A percentile compares a stretch with the other conserved stretches of the same genome.
These are phyloP conservation scores for Musa acuminata DNA, from an alignment of 176 grass and related monocot genomes.

Conservation along the genomic window DNA sequence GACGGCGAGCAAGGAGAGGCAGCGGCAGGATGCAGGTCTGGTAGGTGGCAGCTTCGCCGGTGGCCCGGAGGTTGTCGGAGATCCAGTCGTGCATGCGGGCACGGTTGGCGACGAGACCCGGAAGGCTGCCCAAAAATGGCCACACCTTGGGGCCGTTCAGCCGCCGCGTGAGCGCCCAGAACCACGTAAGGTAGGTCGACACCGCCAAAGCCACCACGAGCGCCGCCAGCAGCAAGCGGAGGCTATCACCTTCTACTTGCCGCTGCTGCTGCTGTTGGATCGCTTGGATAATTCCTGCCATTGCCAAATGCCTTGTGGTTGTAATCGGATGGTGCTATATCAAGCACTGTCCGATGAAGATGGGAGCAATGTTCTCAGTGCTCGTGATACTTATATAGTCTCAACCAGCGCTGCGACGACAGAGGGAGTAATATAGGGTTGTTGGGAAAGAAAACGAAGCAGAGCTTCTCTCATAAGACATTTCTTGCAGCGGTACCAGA, in stretches of 20 bases:
- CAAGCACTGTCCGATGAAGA: no score
- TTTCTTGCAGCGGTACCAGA: no score
- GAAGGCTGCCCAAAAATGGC: slow-evolving; percentile 80
- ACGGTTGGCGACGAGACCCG: slow-evolving; percentile 52
- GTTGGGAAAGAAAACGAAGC: no score
- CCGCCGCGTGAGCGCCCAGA: slow-evolving; percentile 49
- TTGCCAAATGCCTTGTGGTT: not conserved
- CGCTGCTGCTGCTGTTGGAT: not conserved
- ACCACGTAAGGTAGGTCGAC: slow-evolving; percentile 71
- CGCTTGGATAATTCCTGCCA: not conserved
- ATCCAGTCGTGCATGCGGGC: slow-evolving; percentile 91
- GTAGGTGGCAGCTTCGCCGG: slow-evolving; percentile 64
- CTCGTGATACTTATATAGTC: no score
- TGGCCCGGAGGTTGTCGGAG: slow-evolving; percentile 62
- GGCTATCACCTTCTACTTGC: slow-evolving; percentile 13
- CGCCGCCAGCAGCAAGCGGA: slow-evolving; percentile 16
- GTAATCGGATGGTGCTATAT: no score
- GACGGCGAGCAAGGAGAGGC: slow-evolving; percentile 57
- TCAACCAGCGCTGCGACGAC: no score
- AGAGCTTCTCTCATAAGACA: no score
- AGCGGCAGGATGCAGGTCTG: slow-evolving; percentile 87
- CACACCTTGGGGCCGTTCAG: slow-evolving; percentile 68
- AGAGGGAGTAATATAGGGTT: no score
- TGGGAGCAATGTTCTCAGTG: no score
- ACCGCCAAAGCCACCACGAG: slow-evolving; percentile 21